Percentiles rank a stretch among this genome's conserved stretches.
Conservation (phyloP, 108 stramenopile genomes). For the Ochromonas danica region DNA sequence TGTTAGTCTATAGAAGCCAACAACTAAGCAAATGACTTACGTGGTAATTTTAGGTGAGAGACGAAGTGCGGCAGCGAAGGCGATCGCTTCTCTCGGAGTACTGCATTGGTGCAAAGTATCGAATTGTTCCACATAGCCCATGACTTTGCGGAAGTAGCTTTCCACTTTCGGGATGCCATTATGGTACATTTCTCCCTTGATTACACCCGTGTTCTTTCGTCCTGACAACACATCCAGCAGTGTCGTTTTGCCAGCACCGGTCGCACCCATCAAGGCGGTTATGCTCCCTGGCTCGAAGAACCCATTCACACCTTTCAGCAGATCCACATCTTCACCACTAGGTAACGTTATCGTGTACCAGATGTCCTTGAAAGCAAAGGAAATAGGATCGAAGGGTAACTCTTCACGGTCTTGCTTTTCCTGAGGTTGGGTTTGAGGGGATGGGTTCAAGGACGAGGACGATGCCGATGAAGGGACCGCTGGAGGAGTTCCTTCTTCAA, state of each 20-base stretch:
- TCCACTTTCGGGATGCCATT: slow-evolving; percentile 66
- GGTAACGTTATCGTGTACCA: background rate
- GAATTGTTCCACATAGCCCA: slow-evolving; percentile 96
- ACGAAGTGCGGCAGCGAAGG: slow-evolving; percentile 88
- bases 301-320: background rate
- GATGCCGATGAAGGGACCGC: too few relatives aligned
- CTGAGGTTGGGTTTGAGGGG: too few relatives aligned
- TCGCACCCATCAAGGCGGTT: slow-evolving; percentile 69
- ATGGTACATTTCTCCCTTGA: too few relatives aligned
- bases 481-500: too few relatives aligned
- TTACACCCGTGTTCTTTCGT: slow-evolving; percentile 77
- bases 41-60: too few relatives aligned
- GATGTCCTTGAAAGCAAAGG: slow-evolving; percentile 28
- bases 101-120: slow-evolving; percentile 92
- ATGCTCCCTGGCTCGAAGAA: background rate
- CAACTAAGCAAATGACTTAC: too few relatives aligned
- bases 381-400: too few relatives aligned
- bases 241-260: slow-evolving; percentile 59
- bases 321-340: slow-evolving; percentile 31
- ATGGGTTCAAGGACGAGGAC: too few relatives aligned
- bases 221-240: slow-evolving; percentile 86
- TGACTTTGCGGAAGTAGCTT: slow-evolving; percentile 60
- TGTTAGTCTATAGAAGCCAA: too few relatives aligned
- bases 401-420: background rate
- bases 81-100: slow-evolving; percentile 89